Evolutionary conservation across 208 protist species (phyloP), one percentile per base, ranked within the genome.

Genomic region (Trypanosoma brucei): DNA sequence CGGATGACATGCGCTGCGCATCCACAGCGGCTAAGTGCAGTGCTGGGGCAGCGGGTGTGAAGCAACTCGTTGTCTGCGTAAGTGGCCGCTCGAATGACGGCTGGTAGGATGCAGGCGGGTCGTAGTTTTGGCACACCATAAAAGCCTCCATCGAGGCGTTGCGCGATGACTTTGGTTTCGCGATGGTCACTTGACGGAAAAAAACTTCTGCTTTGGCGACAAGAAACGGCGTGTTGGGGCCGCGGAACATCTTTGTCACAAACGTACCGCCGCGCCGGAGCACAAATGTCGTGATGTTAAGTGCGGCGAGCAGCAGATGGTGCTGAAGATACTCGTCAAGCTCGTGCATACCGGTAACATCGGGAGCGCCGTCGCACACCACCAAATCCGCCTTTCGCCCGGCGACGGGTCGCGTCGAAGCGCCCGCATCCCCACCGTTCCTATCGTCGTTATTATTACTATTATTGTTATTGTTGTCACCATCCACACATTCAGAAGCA

Each of bases 291-390:
- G 98, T 96, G 57, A 99, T 99, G 76, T 98, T 98, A 39, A 99
- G 76, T 34, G 98, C 98, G 5, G 98, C 96, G 4, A 99, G 84
- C 2, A 99, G 86, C 0, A 99, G 78, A 77, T 99, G 98, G 52
- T 96, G 81, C 75, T 99, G 98, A 49, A 99, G 78, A 74, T 98
- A 99, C 84, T 99, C 98, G 72, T 99, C 98, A 34, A 99, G 82
- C 81, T 99, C 97, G 70, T 99, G 98, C 79, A 99, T 90, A 31
- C 98, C 98, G 1, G 97, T 99, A 14, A 99, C 98, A 75, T 99
- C 98, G 1, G 98, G 98, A 0, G 98, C 98, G 13, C 98, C 98
- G 81, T 99, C 98, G 70, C 95, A 99, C 30, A 99, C 82, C 3
- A 99, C 98, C 11, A 99, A 75, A 66, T 99, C 97, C 0, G 98